Evolutionary conservation across 805 yeast species (phyloP).

Genomic region (Saturnispora gosingensis): DNA sequence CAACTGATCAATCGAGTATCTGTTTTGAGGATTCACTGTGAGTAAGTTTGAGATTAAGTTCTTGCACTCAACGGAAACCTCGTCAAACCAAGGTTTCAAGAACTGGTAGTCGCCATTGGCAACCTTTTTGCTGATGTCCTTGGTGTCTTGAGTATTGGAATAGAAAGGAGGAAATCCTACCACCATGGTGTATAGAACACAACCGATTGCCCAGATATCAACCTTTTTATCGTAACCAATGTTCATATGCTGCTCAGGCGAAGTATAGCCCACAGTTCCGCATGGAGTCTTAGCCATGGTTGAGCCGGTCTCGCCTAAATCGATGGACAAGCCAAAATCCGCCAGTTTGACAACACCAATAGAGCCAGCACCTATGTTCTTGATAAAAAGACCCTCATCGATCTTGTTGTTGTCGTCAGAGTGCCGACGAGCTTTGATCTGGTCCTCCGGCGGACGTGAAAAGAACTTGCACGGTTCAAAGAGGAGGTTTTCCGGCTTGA

Average conservation of each 20-base stretch:
- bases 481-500: conserved; percentile 70
- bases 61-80: conserved; percentile 62
- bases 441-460: conserved; percentile 34
- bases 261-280: conserved; percentile 70
- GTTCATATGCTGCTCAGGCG: conserved; percentile 59
- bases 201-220: conserved; percentile 68
- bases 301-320: conserved; percentile 29
- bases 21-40: conserved; percentile 56
- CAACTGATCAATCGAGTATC: conserved; percentile 62
- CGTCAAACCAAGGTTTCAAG: conserved; percentile 85
- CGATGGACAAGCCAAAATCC: conserved; percentile 62
- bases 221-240: conserved; percentile 56
- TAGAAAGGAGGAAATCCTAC: conserved; percentile 73
- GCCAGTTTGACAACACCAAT: conserved; percentile 58
- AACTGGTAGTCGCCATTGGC: conserved; percentile 66
- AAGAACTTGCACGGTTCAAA: conserved; percentile 46
- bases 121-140: conserved; percentile 55
- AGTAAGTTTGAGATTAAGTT: conserved; percentile 55
- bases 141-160: conserved; percentile 51
- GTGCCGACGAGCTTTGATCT: conserved; percentile 35
- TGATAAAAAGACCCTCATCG: conserved; percentile 52
- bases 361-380: conserved; percentile 51
- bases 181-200: conserved; percentile 56
- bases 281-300: conserved; percentile 56
- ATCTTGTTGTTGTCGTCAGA: conserved; percentile 52